Evolutionary conservation across 305 asterid genomes (phyloP), one percentile per base, ranked within the genome.

Genomic region (Euphrasia arctica): DNA sequence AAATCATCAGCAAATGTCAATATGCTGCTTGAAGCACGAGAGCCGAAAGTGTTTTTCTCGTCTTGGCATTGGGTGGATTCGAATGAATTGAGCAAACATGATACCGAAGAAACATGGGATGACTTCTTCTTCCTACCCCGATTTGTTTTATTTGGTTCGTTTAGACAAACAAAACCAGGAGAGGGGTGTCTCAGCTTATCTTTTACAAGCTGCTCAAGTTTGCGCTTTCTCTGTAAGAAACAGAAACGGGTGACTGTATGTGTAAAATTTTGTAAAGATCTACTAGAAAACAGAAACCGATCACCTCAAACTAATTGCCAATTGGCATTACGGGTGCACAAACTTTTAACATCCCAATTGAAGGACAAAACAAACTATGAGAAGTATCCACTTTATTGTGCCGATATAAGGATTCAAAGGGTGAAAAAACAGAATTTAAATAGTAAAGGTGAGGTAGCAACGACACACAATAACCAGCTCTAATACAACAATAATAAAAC

Each of bases 171-270:
- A 71, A 72, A 54, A 49, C 62, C 71, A 58, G 80, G 65, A 58
- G 79, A 64, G 62, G 79, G 72, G 66, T 76, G 75, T 65, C 58
- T 76, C 69, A 74, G 74, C 65, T 70, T 73, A 68, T 75, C 79
- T 63, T 79, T 83, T 67, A 78, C 63, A 15, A 83, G 76, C 62
- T 79, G 85, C 77, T 76, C 81, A 51, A 87, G 81, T 75, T 83
- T 85, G 56, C 90, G 80, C 72, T 87, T 87, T 77, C 79, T 82
- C 95, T 90, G 82, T 59, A 65, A 25, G 68, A 65, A 63, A 50
- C 52, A 43, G 56, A 70, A 59, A 54, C 60, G n/a, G 14, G 51
- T 45, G 61, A 70, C 22, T 25, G 48, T 60, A 65, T 5, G 66
- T 43, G 58, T 31, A 66, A 60, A 49, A 62, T 63, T 32, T 54